Conservation (phyloP, 2,329 filamentous ascomycete genomes). For the Talaromyces albobiverticillius region DNA sequence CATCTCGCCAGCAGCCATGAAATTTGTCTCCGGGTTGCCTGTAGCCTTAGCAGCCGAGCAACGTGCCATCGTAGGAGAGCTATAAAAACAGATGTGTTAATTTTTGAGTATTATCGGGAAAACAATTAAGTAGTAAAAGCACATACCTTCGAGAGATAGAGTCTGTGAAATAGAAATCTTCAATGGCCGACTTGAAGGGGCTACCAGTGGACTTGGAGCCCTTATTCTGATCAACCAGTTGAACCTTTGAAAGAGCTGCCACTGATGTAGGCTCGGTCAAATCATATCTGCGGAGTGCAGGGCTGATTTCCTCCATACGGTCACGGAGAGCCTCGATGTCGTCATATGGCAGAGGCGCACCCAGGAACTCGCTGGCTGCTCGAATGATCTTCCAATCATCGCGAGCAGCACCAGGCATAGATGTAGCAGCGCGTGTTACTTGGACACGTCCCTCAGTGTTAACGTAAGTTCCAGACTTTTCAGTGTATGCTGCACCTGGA, state of each 20-base stretch:
- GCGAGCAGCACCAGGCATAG: conserved; percentile 81
- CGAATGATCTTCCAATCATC: conserved; percentile 99
- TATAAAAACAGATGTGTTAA: too few species aligned
- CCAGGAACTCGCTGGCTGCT: conserved; percentile 86
- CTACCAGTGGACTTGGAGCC: conserved; percentile 69
- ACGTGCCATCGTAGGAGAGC: conserved; percentile 96
- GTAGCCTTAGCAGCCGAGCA: conserved; percentile 90
- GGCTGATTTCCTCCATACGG: conserved; percentile 93
- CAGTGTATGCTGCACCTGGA: conserved; percentile 91
- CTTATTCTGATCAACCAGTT: conserved; percentile 96
- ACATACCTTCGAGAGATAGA: conserved; percentile 89
- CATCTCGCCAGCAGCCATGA: conserved; percentile 67
- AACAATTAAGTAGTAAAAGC: too few species aligned
- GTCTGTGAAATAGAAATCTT: conserved; percentile 99
- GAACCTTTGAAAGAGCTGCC: conserved; percentile 78
- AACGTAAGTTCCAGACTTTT: conserved; percentile 93
- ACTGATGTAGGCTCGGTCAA: conserved; percentile 79
- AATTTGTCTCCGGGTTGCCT: conserved; percentile 73
- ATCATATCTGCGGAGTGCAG: conserved; percentile 84
- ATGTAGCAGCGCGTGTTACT: conserved; percentile 85
- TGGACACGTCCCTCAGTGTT: conserved; percentile 98
- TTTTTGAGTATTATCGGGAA: background rate
- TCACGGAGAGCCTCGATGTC: conserved; percentile 85
- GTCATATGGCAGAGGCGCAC: conserved; percentile 83
- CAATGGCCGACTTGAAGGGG: conserved; percentile 78